Conservation (phyloP, 768 basidiomycete genomes). For the Podaxis pistillaris region DNA sequence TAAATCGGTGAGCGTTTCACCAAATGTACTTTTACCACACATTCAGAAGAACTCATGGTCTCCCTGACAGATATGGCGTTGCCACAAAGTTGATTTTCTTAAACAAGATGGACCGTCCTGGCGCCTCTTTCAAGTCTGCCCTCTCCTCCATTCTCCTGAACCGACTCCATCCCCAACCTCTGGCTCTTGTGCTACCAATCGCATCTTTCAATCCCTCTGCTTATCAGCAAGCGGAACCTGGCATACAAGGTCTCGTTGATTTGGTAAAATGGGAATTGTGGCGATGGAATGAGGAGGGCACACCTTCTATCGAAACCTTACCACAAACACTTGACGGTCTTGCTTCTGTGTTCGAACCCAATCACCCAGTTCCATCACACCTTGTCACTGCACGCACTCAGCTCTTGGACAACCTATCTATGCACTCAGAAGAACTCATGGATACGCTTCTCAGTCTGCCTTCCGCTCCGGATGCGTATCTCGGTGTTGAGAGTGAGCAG, state of each 20-base stretch:
- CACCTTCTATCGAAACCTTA: conserved; percentile 42
- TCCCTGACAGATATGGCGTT: conserved; percentile 65
- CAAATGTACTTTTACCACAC: conserved; percentile 23
- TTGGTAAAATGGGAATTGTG: conserved; percentile 82
- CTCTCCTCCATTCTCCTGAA: conserved; percentile 72
- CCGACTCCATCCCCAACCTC: conserved; percentile 72
- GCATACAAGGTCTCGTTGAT: conserved; percentile 82
- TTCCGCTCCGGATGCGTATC: conserved; percentile 60
- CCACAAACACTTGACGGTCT: conserved; percentile 50
- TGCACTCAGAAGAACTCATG: conserved; percentile 82
- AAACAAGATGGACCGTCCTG: conserved; percentile 87
- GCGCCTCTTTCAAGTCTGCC: conserved; percentile 75
- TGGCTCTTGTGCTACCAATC: conserved; percentile 69
- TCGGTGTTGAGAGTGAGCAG: conserved; percentile 48
- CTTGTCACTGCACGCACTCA: conserved; percentile 65
- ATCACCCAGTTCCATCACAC: conserved; percentile 70
- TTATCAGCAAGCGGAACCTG: conserved; percentile 75
- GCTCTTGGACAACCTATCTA: conserved; percentile 75
- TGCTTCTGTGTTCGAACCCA: conserved; percentile 39
- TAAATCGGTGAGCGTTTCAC: conserved; percentile 65
- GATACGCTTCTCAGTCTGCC: conserved; percentile 60
- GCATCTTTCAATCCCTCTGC: conserved; percentile 69
- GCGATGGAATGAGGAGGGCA: conserved; percentile 63
- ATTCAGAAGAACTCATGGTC: neutral
- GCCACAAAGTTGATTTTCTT: conserved; percentile 75